Conservation (phyloP, 164 flowering plant species). For the Echeveria elegans region DNA sequence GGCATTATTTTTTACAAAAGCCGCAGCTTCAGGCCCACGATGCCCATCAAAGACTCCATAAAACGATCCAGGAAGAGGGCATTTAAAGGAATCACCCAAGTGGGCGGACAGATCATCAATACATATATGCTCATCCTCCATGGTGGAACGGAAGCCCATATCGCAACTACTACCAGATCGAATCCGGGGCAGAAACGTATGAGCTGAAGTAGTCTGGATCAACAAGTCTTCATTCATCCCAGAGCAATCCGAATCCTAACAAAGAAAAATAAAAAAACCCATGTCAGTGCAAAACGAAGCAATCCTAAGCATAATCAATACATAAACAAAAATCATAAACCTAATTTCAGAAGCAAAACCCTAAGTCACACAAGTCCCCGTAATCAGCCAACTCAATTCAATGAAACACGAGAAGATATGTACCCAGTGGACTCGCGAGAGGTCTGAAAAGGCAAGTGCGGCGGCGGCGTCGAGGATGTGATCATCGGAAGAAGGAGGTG, state of each 20-base stretch:
- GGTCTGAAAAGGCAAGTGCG: too few relatives aligned
- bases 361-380: too few relatives aligned
- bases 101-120: constrained; percentile 63
- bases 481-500: neutral
- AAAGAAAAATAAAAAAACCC: neutral
- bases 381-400: too few relatives aligned
- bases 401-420: too few relatives aligned
- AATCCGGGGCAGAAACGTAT: constrained; percentile 38
- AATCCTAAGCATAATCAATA: too few relatives aligned
- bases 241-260: constrained; percentile 38
- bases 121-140: constrained; percentile 79
- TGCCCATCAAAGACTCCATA: constrained; percentile 50
- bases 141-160: constrained; percentile 52
- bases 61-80: constrained; percentile 44
- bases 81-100: constrained; percentile 37
- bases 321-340: neutral
- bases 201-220: constrained; percentile 18
- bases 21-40: constrained; percentile 38
- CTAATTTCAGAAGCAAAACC: too few relatives aligned
- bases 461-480: too few relatives aligned
- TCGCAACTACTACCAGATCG: constrained; percentile 79
- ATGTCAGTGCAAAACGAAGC: neutral
- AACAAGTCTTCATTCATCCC: constrained; percentile 20
- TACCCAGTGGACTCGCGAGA: too few relatives aligned
- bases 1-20: constrained; percentile 29